Evolutionary conservation across 352 stramenopile genomes (phyloP).

Genomic region (Globisporangium spinosum): DNA sequence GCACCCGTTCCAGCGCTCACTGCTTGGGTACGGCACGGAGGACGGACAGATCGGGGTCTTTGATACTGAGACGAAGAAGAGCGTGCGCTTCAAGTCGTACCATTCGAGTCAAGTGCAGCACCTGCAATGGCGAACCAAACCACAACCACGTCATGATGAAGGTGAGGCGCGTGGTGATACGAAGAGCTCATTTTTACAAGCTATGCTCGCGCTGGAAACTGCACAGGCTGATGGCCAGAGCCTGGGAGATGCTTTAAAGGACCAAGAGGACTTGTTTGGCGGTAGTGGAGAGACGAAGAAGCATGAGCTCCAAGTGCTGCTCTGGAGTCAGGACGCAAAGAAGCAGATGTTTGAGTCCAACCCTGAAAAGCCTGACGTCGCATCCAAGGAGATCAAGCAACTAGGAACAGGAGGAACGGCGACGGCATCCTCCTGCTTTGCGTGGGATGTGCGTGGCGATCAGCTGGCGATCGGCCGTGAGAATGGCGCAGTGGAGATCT

Average conservation of each 20-base stretch:
- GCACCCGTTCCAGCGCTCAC: conserved; percentile 46
- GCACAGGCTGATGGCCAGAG: conserved; percentile 43
- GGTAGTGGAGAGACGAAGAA: not conserved
- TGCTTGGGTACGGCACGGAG: conserved; percentile 72
- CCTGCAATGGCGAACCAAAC: conserved; percentile 40
- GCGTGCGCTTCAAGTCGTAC: conserved; percentile 39
- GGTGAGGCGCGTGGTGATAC: not conserved
- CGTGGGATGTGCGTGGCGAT: conserved; percentile 24
- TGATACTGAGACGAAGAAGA: conserved; percentile 50
- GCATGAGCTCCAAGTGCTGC: conserved; percentile 18
- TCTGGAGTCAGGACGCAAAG: conserved; percentile 52
- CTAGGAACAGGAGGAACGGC: not conserved
- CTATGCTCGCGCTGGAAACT: conserved; percentile 46
- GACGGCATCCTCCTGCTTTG: conserved; percentile 23
- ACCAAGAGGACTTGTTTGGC: conserved; percentile 14
- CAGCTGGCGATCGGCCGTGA: conserved; percentile 35
- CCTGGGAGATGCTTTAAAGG: conserved; percentile 46
- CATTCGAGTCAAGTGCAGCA: conserved; percentile 39
- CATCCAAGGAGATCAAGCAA: conserved; percentile 22
- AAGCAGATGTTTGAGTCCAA: conserved; percentile 37
- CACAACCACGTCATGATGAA: not conserved
- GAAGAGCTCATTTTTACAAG: conserved; percentile 34
- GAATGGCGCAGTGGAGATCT: conserved; percentile 50
- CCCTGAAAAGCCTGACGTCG: conserved; percentile 24
- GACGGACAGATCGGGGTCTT: conserved; percentile 62